Percentiles rank a stretch among this genome's conserved stretches.
These are phyloP conservation scores for Alternaria hordeiaustralica DNA, from an alignment of 2,329 filamentous ascomycete species.

Conservation along the genomic window DNA sequence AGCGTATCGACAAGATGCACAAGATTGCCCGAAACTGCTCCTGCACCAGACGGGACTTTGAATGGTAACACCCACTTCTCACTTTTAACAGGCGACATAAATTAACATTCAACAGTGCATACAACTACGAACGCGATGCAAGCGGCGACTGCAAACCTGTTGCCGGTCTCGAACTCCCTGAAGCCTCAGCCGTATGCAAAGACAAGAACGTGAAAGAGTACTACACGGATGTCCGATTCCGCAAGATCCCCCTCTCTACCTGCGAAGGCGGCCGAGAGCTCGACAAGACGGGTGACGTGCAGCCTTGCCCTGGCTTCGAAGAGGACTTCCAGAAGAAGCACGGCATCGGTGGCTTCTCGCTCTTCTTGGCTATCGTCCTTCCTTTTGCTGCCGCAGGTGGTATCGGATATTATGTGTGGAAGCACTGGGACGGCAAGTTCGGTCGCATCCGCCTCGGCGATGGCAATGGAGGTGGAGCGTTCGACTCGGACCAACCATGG, in stretches of 20 bases:
- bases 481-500: constrained; percentile 74
- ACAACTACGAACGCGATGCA: constrained; percentile 83
- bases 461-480: constrained; percentile 21
- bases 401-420: constrained; percentile 84
- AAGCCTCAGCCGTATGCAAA: constrained; percentile 65
- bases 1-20: constrained; percentile 69
- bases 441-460: constrained; percentile 90
- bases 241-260: constrained; percentile 86
- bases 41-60: constrained; percentile 85
- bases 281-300: constrained; percentile 68
- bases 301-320: constrained; percentile 79
- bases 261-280: constrained; percentile 78
- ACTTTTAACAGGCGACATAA: neutral
- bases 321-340: constrained; percentile 79
- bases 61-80: constrained; percentile 70
- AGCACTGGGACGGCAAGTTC: constrained; percentile 86
- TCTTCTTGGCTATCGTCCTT: constrained; percentile 85
- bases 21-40: constrained; percentile 75
- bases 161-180: constrained; percentile 69
- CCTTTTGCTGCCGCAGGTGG: constrained; percentile 74
- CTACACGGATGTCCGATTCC: constrained; percentile 85
- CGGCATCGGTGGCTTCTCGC: constrained; percentile 71
- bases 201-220: constrained; percentile 77
- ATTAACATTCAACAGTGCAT: constrained; percentile 68
- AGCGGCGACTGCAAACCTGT: constrained; percentile 82